Base-by-base conservation (phyloP, 176 grass and related monocot species). In the Ampelocalamus luodianensis region DNA sequence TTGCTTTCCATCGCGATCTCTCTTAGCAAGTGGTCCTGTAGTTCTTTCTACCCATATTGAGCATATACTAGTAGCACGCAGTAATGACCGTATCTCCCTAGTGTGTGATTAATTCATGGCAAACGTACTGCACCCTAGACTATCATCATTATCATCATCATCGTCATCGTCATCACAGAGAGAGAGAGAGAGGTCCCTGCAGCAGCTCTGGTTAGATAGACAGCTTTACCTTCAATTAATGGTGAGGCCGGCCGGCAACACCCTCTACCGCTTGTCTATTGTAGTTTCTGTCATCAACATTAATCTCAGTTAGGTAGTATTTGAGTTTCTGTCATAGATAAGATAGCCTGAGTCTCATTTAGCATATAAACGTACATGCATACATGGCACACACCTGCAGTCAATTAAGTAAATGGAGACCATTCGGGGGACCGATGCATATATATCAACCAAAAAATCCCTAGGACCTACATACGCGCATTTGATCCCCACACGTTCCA, bases 271-370 rank as follows among this genome's bases (percentile, higher is more conserved):
- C 74, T 44, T 75, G 42, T 63, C 18, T 39, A 74, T 62, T 36
- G 8, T 36, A 72, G 67, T 55, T 46, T 72, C 68, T 45, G 10
- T 16, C 67, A 22, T 71, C 37, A 11, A 23, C 63, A 80, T 80
- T 68, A 53, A 23, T 16, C 27, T 44, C 55, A n/a, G 17, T 74
- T 83, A 14, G 18, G n/a, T 44, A 56, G 10, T 18, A 20, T 20
- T 45, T 46, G 1, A 72, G 27, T 48, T 65, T 65, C 5, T 13
- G 43, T 6, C 76, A 12, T 32, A 20, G 40, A 12, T 32, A 20
- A 50, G 48, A 3, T 29, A 51, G 2, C 69, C 26, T 48, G 18
- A 15, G 8, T 42, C 36, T 72, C 42, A 9, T 17, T 50, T 10
- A 50, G 11, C 42, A 46, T 6, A 24, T 14, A 46, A 46, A 42